Percentiles rank a stretch among this genome's conserved stretches.
These are phyloP conservation scores for Backusella mclennaniae DNA, from an alignment of 192 early-diverging fungal species.

Conservation along the genomic window DNA sequence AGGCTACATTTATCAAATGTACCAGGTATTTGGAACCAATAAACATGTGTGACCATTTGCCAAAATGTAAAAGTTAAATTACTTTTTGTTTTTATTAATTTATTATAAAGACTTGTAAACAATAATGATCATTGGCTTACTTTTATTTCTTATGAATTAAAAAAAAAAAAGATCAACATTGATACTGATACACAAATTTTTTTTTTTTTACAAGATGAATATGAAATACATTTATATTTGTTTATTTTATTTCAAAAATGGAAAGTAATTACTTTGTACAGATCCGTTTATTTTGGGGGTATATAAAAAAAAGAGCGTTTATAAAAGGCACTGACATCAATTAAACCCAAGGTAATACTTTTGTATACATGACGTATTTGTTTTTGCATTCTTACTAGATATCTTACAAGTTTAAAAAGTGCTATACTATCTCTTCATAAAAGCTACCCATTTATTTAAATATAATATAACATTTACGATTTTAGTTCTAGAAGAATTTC, in stretches of 20 bases:
- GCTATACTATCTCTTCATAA: neutral
- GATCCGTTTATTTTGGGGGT: neutral
- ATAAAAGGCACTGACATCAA: neutral
- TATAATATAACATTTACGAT: neutral
- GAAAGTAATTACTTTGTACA: conserved; percentile 5
- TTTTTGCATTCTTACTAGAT: neutral
- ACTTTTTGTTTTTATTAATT: neutral
- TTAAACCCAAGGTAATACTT: neutral
- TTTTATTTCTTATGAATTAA: neutral
- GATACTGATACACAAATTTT: neutral
- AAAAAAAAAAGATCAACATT: neutral
- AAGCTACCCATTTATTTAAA: neutral
- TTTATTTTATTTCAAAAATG: neutral
- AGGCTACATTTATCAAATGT: neutral
- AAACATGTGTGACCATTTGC: neutral
- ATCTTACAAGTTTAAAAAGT: neutral
- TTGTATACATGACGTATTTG: neutral
- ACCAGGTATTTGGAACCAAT: neutral
- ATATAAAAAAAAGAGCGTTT: neutral
- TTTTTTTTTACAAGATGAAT: neutral
- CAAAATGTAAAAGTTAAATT: neutral
- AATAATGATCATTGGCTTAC: neutral
- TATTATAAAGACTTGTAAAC: neutral
- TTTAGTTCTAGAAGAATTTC: neutral
- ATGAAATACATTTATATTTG: neutral